Percentiles rank a stretch among this genome's conserved stretches.
These are phyloP conservation scores for Aspergillus sp. DNA, from an alignment of 2,329 filamentous ascomycete species.

Conservation along the genomic window DNA sequence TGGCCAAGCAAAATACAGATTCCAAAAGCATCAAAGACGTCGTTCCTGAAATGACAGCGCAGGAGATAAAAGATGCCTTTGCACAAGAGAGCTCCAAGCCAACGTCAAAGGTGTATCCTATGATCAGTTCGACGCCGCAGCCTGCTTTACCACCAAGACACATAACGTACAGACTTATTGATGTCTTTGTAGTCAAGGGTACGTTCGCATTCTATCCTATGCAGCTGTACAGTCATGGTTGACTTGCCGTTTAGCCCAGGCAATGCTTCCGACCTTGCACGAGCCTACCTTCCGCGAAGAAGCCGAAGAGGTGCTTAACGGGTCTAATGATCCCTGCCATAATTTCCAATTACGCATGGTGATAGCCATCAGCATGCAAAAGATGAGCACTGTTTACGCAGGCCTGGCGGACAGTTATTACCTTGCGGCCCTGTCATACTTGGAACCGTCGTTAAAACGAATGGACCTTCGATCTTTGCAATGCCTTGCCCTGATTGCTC, in stretches of 20 bases:
- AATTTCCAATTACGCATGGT: constrained; percentile 90
- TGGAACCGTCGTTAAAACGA: constrained; percentile 79
- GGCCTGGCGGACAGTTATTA: constrained; percentile 95
- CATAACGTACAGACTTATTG: constrained; percentile 75
- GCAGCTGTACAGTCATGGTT: constrained; percentile 14
- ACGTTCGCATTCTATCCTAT: constrained; percentile 26
- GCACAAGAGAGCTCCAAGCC: constrained; percentile 65
- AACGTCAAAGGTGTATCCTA: constrained; percentile 80
- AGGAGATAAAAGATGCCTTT: constrained; percentile 69
- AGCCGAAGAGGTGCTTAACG: constrained; percentile 76
- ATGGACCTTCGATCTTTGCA: constrained; percentile 90
- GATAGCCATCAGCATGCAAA: constrained; percentile 91
- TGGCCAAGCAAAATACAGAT: constrained; percentile 90
- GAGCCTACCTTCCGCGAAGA: constrained; percentile 76
- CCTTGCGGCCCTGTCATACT: constrained; percentile 78
- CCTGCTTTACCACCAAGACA: constrained; percentile 70
- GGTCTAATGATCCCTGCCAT: constrained; percentile 74
- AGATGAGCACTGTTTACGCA: constrained; percentile 85
- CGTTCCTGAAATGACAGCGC: constrained; percentile 71
- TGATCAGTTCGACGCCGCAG: constrained; percentile 82
- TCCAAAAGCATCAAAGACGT: constrained; percentile 90
- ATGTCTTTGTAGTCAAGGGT: constrained; percentile 86
- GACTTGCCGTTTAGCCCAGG: constrained; percentile 64
- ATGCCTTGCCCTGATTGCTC: constrained; percentile 81
- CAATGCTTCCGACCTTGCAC: constrained; percentile 84